These are phyloP conservation scores for Fraxinus albicans DNA, from an alignment of 305 asterid species.

Conservation along the genomic window DNA sequence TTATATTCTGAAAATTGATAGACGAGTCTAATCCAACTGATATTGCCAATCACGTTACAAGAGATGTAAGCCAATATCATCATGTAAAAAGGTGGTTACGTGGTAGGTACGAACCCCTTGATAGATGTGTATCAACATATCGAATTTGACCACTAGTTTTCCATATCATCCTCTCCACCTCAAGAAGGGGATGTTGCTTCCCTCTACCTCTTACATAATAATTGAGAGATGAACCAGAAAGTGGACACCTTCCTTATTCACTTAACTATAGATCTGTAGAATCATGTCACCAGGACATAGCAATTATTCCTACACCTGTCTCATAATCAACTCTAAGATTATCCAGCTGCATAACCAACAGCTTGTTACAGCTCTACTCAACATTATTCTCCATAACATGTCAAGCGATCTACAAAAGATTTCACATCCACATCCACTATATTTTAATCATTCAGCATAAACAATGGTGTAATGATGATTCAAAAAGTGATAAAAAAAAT, in stretches of 20 bases:
- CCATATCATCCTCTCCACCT: background rate
- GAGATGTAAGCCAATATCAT: background rate
- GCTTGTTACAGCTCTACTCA: background rate
- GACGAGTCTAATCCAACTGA: background rate
- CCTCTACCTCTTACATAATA: background rate
- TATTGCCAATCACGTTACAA: background rate
- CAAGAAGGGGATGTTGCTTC: background rate
- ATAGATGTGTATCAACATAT: background rate
- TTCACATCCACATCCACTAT: constrained; percentile 11
- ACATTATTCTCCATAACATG: background rate
- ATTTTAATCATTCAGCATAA: background rate
- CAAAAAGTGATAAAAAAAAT: background rate
- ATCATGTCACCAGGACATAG: background rate
- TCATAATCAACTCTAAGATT: background rate
- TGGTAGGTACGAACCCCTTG: background rate
- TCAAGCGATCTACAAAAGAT: background rate
- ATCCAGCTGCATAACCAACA: background rate
- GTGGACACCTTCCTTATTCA: background rate
- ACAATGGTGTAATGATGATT: background rate
- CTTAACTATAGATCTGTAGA: background rate
- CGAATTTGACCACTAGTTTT: constrained; percentile 23
- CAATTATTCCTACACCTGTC: background rate
- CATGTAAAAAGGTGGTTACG: background rate
- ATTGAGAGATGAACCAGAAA: background rate
- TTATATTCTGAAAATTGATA: background rate